Conservation (phyloP, 345 rosid species). For the Lepidium sativum region DNA sequence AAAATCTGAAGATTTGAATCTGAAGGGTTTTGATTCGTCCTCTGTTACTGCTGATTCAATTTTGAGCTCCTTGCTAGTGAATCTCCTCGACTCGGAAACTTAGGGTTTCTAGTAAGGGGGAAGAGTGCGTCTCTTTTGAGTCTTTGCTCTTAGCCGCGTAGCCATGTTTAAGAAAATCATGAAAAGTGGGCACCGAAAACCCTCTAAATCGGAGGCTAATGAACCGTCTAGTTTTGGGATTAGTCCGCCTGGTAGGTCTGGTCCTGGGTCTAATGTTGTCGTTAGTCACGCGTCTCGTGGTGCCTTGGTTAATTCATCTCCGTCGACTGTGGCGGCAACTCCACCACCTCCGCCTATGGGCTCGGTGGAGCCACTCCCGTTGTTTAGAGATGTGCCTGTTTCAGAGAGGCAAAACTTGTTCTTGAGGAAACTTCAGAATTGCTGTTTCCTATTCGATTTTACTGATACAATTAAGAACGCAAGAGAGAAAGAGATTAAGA, state of each 20-base stretch:
- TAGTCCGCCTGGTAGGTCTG: constrained; percentile 26
- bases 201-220: constrained; percentile 57
- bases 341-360: constrained; percentile 43
- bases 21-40: constrained; percentile 1
- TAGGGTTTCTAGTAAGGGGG: constrained; percentile 14
- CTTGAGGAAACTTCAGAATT: constrained; percentile 62
- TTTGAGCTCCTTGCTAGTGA: constrained; percentile 17
- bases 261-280: constrained; percentile 45
- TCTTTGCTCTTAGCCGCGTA: neutral
- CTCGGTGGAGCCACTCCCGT: constrained; percentile 59
- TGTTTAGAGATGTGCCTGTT: constrained; percentile 55
- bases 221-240: constrained; percentile 38
- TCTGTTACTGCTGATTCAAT: constrained; percentile 15
- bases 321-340: constrained; percentile 6
- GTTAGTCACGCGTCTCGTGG: constrained; percentile 69
- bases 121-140: constrained; percentile 2
- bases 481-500: constrained; percentile 79
- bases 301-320: constrained; percentile 15
- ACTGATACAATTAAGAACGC: constrained; percentile 46
- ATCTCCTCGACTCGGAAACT: constrained; percentile 9
- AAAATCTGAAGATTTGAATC: constrained; percentile 6
- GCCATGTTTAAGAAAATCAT: constrained; percentile 83
- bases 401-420: constrained; percentile 60
- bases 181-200: constrained; percentile 74
- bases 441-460: constrained; percentile 75